These are phyloP conservation scores for Trichothecium roseum DNA, from an alignment of 2,329 filamentous ascomycete genomes.

Conservation along the genomic window DNA sequence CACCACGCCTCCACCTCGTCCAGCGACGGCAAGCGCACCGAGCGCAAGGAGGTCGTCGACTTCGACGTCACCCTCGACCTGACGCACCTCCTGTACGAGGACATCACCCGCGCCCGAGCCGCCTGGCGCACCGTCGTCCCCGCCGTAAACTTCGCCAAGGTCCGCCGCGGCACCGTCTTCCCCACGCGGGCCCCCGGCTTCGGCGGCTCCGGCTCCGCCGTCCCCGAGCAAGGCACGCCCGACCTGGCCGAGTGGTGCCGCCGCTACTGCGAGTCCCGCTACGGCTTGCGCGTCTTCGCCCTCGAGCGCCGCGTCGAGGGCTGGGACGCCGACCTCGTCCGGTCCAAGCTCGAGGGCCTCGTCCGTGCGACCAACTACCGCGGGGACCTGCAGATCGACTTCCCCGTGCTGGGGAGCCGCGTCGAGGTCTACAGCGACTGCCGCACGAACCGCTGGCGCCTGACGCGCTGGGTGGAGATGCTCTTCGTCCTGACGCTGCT, in stretches of 20 bases:
- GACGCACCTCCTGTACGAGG: conserved; percentile 43
- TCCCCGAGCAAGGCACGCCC: conserved; percentile 18
- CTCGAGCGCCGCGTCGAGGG: conserved; percentile 45
- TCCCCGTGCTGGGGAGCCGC: conserved; percentile 45
- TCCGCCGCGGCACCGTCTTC: conserved; percentile 53
- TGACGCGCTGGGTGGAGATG: conserved; percentile 52
- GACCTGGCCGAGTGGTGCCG: conserved; percentile 53
- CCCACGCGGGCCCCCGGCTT: conserved; percentile 38
- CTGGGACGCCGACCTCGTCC: conserved; percentile 46
- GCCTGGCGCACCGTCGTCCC: conserved; percentile 18
- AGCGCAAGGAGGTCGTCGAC: conserved; percentile 38
- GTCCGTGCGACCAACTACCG: conserved; percentile 58
- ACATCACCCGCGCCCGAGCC: conserved; percentile 26
- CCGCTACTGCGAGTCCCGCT: conserved; percentile 49
- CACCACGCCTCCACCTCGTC: conserved; percentile 35
- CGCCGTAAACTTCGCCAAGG: conserved; percentile 48
- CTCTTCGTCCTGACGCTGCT: conserved; percentile 57
- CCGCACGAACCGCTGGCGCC: conserved; percentile 53
- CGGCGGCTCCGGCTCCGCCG: conserved; percentile 14
- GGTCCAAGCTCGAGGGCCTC: conserved; percentile 40
- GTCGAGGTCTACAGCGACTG: conserved; percentile 56
- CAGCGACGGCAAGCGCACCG: conserved; percentile 30
- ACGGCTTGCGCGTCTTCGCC: conserved; percentile 45
- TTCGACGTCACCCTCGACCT: conserved; percentile 51
- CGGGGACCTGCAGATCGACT: conserved; percentile 46